These are phyloP conservation scores for Periconia sp. DNA, from an alignment of 2,329 filamentous ascomycete species.

Conservation along the genomic window DNA sequence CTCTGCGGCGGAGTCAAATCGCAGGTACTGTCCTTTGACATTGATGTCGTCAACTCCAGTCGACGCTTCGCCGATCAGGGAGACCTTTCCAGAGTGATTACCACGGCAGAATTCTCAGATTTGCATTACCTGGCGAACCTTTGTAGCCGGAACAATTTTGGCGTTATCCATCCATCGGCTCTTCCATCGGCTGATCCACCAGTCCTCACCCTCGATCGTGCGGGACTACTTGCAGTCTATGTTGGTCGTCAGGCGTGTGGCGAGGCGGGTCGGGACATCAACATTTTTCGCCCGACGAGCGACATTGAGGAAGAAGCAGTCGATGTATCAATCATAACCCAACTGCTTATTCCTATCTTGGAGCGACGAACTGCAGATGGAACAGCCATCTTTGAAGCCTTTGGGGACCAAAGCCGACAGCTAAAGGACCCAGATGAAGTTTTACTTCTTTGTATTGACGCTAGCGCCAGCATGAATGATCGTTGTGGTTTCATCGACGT, in stretches of 20 bases:
- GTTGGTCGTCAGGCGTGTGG: slow-evolving; percentile 41
- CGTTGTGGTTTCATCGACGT: slow-evolving; percentile 40
- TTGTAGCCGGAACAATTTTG: slow-evolving; percentile 37
- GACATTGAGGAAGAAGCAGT: slow-evolving; percentile 31
- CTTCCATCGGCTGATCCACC: slow-evolving; percentile 36
- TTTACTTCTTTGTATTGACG: slow-evolving; percentile 44
- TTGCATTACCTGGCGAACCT: too few relatives aligned
- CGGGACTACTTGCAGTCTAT: slow-evolving; percentile 44
- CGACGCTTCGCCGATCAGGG: slow-evolving; percentile 23
- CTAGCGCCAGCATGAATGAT: slow-evolving; percentile 38
- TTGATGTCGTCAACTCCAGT: slow-evolving; percentile 12
- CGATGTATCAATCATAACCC: slow-evolving; percentile 43
- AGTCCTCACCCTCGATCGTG: slow-evolving; percentile 42
- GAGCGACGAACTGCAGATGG: slow-evolving; percentile 36
- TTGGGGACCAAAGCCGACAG: slow-evolving; percentile 34
- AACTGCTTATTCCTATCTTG: slow-evolving; percentile 42
- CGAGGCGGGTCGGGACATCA: slow-evolving; percentile 37
- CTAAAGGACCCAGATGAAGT: slow-evolving; percentile 42
- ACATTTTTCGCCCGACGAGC: slow-evolving; percentile 40
- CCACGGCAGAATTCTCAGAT: slow-evolving; percentile 26
- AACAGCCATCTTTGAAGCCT: slow-evolving; percentile 40
- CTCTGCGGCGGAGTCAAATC: too few relatives aligned
- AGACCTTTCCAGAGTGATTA: slow-evolving; percentile 16
- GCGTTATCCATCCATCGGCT: slow-evolving; percentile 32
- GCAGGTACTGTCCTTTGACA: too few relatives aligned